Base-by-base conservation (phyloP, 495 filamentous ascomycete genomes). In the Penicillium robsamsonii region DNA sequence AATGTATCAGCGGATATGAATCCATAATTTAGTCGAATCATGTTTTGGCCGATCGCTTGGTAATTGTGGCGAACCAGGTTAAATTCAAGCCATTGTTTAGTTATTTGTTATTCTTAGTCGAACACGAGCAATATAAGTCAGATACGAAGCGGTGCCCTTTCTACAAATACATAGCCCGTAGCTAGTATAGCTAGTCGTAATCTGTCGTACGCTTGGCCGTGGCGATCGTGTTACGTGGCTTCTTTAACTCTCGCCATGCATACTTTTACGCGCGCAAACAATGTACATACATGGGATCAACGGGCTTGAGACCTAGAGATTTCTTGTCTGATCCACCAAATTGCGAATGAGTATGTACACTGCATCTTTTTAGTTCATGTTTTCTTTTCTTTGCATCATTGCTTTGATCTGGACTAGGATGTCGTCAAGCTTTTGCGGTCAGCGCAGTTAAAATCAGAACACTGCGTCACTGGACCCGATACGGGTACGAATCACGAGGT, bases 401-500 rank as follows among this genome's bases (percentile, higher is more conserved):
- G 11, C 18, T 42, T 40, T n/a, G 10, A 57, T 50, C 20, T 30
- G 27, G 52, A 20, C 43, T 42, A 60, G 38, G 45, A 55, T 48
- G n/a, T 44, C 42, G 55, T 53, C 55, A 63, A 66, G 63, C 60
- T 60, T 60, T 64, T 61, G 35, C 38, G 25, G 41, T 57, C 53
- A 57, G 53, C 56, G 50, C 51, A 63, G 60, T 54, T 47, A 44
- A 40, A 63, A 56, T 57, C 51, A 20, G 56, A 64, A 64, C 60
- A 41, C 57, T 44, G 60, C 52, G 60, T 63, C 63, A 63, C 53
- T 58, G 37, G 56, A 53, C 41, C 49, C 35, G 53, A 68, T 68
- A 63, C 65, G 65, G 63, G 52, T 59, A 65, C 58, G 60, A 63
- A 53, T 66, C 60, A 68, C 58, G 65, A 63, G 60, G 13, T 29